Percentiles rank a stretch among this genome's conserved stretches.
Conservation (phyloP, 345 rosid genomes). For the Schrenkiella parvula region DNA sequence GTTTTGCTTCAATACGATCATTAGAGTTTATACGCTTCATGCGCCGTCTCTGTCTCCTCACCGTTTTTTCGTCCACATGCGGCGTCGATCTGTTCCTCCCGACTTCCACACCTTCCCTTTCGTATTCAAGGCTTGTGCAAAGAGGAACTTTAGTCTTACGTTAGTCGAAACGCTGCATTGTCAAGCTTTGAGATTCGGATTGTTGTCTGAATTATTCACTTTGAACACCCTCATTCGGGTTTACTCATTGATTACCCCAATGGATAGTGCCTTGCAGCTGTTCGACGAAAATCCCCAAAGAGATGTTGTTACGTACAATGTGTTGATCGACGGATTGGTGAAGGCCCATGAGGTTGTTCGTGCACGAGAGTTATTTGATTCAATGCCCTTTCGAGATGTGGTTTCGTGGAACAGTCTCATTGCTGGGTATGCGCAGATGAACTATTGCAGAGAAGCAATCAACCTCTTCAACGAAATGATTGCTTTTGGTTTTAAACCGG, state of each 20-base stretch:
- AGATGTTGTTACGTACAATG: slow-evolving; percentile 59
- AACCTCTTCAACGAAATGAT: slow-evolving; percentile 47
- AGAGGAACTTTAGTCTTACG: slow-evolving; percentile 19
- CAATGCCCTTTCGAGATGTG: slow-evolving; percentile 56
- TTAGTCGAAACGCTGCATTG: slow-evolving; percentile 45
- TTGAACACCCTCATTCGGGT: slow-evolving; percentile 46
- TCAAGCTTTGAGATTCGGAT: slow-evolving; percentile 48
- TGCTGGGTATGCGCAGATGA: slow-evolving; percentile 53
- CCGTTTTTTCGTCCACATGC: slow-evolving; percentile 50
- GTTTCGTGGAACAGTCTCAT: slow-evolving; percentile 70
- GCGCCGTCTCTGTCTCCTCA: slow-evolving; percentile 50
- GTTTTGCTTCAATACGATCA: slow-evolving; percentile 51
- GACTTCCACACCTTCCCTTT: slow-evolving; percentile 68
- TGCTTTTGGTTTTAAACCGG: slow-evolving; percentile 39
- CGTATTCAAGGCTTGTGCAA: slow-evolving; percentile 57
- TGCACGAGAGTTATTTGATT: slow-evolving; percentile 50
- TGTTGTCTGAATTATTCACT: slow-evolving; percentile 48
- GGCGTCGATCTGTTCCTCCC: slow-evolving; percentile 44
- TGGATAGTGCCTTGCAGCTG: slow-evolving; percentile 35
- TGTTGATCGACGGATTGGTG: slow-evolving; percentile 56
- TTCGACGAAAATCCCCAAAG: slow-evolving; percentile 50
- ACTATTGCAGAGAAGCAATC: slow-evolving; percentile 43
- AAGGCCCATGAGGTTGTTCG: slow-evolving; percentile 44
- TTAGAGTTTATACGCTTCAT: slow-evolving; percentile 51
- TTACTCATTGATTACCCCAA: slow-evolving; percentile 22